Base-by-base conservation (phyloP, 768 basidiomycete genomes). In the Strobilomyces echinocephalus region DNA sequence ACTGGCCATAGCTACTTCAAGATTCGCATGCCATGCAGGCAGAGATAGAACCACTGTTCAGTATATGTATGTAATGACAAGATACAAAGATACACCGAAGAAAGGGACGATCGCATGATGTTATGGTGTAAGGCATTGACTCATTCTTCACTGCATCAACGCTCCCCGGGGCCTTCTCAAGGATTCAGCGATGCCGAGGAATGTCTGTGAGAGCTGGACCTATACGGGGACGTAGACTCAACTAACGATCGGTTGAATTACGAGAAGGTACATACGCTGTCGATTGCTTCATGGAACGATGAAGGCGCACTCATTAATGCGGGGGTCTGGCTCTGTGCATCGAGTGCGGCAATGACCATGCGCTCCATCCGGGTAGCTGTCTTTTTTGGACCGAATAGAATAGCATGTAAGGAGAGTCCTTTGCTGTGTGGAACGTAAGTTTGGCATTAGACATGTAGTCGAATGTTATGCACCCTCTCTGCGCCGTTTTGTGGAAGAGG, bases 171-270 rank as follows among this genome's bases (percentile, higher is more conserved):
- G 74, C 53, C 75, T 81, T 60, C 71, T 74, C 67, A 83, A 61
- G 0, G 82, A 81, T 52, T 80, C 79, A 0, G 82, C 81, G 45
- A 82, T 74, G 18, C 76, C 74, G 28, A 82, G 66, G 74, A 83
- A 83, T 6, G 81, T 76, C 46, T 78, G 68, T 1, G 81, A 75
- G 11, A 83, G 69, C 52, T 72, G 30, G 9, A 30, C 30, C 30
- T 30, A 5, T 30, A 30, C n/a, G n/a, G n/a, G 30, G 2, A 30
- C 1, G 30, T 9, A 30, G 30, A 30, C 1, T 30, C 30, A 30
- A 30, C 6, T 5, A 30, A 3, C 30, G 6, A 30, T 30, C 6
- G 6, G 30, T 30, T 30, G 30, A 30, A 30, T 30, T 30, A 30
- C 6, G 30, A 30, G 30, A 30, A 30, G 9, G 3, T 30, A 30